Evolutionary conservation across 2,329 filamentous ascomycete genomes (phyloP), one percentile per base, ranked within the genome.

Genomic region (Tolypocladium tropicale): DNA sequence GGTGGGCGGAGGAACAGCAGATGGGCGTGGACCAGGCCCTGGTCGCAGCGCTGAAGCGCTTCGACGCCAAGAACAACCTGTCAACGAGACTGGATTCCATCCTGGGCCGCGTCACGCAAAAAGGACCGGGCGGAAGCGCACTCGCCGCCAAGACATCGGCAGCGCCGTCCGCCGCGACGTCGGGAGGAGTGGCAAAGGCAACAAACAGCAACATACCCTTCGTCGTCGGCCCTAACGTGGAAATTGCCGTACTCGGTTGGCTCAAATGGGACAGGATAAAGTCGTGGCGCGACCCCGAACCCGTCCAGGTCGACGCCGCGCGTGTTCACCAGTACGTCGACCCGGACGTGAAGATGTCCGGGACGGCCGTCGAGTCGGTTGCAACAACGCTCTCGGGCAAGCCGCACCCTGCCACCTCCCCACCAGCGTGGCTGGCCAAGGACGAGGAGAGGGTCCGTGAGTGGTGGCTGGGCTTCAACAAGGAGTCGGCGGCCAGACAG

Each of bases 391-490:
- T 82, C 10, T 71, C 71, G 49, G 71, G 71, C 54, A 75, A 76
- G 58, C 72, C 78, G 7, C 80, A 73, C 58, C 80, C 79, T 16
- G 68, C 80, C 2, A 75, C 64, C 1, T 73, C 78, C 48, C 78
- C 81, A 4, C 80, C 82, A 1, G 73, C 75, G 21, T 81, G 79
- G 74, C 73, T 83, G 60, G 68, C 67, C 11, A 68, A 75, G 25
- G 72, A 78, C 34, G 66, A 74, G 3, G 75, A 76, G 34, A 74
- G 74, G 58, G 70, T 76, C 0, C 74, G 75, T 11, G 75, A 80
- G 59, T 84, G 81, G 80, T 77, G 76, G 70, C 66, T 74, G 12
- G 79, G 78, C 0, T 77, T 75, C 58, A 72, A 73, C 55, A 73
- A 70, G 57, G 74, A 75, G 53, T 50, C 65, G 14, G 67, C 71